Evolutionary conservation across 345 rosid species (phyloP), one percentile per base, ranked within the genome.

Genomic region (Luvunga scandens): DNA sequence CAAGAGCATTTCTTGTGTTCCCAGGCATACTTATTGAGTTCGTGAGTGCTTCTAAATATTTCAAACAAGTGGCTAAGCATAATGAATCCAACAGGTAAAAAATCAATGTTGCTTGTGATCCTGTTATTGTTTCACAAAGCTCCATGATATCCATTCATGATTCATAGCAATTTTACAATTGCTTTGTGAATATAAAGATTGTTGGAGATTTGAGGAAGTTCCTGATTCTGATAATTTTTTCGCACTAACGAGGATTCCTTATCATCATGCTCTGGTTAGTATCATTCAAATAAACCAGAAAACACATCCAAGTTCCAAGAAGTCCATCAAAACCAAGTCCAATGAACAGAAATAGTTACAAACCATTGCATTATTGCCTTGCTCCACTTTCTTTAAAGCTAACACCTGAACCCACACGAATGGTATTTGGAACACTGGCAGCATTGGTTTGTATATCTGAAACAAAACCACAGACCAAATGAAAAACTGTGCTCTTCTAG

Each of bases 191-290:
- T 91, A 78, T 90, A 75, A 39, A 97, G 97, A 87, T 94, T 96
- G 77, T 91, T 94, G 57, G 89, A 97, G 69, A 94, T 83, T 81
- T 92, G 97, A 13, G 90, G 98, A 56, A 94, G 95, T 84, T 94
- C 97, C 62, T 94, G 99, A 83, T 96, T 94, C 75, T 96, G 93
- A 75, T 90, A 59, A 96, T 90, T 60, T 94, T 88, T 73, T 90
- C 99, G 81, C 95, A 95, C 94, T 90, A 91, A 75, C 88, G 98
- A 76, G 98, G 98, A 86, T 96, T 95, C 85, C 85, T 94, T 91
- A 87, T 90, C 45, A 94, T 91, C 88, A 91, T 83, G 80, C 83
- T 86, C 63, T 93, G 91, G 80, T 42, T 97, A 13, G 99, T 95
- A 80, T 94, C 91, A 75, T 92, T 92, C 98, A 96, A 86, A 89